phyloP scores from a whole-genome alignment of 1,284 basidiomycete genomes.

The Rhodotorula sp. region DNA sequence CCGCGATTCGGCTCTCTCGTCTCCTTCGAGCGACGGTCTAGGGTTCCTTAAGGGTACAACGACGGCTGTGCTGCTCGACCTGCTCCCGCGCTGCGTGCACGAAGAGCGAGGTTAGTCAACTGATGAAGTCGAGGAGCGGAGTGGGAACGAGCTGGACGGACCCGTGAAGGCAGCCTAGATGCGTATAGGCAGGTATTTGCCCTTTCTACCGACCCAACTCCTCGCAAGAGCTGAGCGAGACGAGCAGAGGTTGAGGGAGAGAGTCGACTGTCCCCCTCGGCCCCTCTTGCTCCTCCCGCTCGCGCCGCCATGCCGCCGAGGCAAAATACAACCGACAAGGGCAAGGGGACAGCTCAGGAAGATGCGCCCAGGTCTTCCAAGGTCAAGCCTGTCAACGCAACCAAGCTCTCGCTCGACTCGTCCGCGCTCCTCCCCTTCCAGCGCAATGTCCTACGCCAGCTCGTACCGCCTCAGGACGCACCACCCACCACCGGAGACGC shows the following conservation, averaged over 20 bases:
- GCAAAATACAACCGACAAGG: neutral
- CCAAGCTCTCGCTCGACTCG: conserved; percentile 1
- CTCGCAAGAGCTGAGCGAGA: neutral
- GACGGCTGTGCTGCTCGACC: too few species aligned
- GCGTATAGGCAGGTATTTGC: too few species aligned
- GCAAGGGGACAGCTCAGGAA: neutral
- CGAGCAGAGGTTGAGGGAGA: neutral
- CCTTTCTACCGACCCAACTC: too few species aligned
- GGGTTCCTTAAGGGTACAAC: too few species aligned
- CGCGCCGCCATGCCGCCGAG: neutral
- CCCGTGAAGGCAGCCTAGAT: too few species aligned
- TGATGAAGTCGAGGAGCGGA: too few species aligned
- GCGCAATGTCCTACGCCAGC: conserved; percentile 35
- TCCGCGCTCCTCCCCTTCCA: conserved; percentile 43
- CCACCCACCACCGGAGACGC: conserved; percentile 54
- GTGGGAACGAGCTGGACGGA: too few species aligned
- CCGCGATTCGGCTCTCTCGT: too few species aligned
- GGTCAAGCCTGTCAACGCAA: conserved; percentile 4
- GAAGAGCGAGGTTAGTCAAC: too few species aligned
- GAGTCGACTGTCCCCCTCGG: neutral
- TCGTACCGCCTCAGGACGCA: conserved; percentile 23
- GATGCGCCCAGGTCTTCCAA: neutral
- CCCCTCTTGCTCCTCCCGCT: neutral
- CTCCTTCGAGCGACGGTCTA: too few species aligned
- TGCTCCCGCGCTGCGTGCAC: too few species aligned